A percentile compares a stretch with the other conserved stretches of the same genome.
phyloP scores from a whole-genome alignment of 2,329 filamentous ascomycete genomes.

The Penicillium polonicum region DNA sequence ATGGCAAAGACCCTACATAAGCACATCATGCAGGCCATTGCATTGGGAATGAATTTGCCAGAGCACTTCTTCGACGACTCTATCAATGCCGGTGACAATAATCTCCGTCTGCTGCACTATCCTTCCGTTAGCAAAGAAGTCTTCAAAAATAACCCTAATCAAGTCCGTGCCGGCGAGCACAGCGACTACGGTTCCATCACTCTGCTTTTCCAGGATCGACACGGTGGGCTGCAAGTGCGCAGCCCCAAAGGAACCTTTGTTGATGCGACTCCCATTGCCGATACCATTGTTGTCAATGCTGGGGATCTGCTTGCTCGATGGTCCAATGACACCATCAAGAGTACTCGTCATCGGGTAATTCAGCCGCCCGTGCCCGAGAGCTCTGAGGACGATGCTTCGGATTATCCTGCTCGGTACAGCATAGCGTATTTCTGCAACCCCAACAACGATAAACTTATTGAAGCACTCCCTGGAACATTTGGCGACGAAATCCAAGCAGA shows the following conservation, averaged over 20 bases:
- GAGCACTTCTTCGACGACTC: slow-evolving; percentile 73
- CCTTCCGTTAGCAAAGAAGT: slow-evolving; percentile 64
- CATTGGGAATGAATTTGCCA: slow-evolving; percentile 72
- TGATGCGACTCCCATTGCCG: slow-evolving; percentile 76
- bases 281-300: slow-evolving; percentile 83
- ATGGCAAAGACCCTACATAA: slow-evolving; percentile 72
- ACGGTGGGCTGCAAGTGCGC: slow-evolving; percentile 61
- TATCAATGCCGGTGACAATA: slow-evolving; percentile 69
- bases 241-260: slow-evolving; percentile 76
- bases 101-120: slow-evolving; percentile 73
- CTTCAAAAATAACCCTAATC: slow-evolving; percentile 65
- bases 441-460: slow-evolving; percentile 72
- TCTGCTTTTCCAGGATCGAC: slow-evolving; percentile 56
- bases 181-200: slow-evolving; percentile 62
- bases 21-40: slow-evolving; percentile 80
- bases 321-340: slow-evolving; percentile 90
- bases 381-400: slow-evolving; percentile 31
- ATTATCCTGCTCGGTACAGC: slow-evolving; percentile 76
- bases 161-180: slow-evolving; percentile 76
- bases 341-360: slow-evolving; percentile 85
- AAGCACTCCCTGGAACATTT: slow-evolving; percentile 78
- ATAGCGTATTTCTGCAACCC: slow-evolving; percentile 94
- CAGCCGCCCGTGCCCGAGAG: slow-evolving; percentile 66
- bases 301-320: slow-evolving; percentile 82
- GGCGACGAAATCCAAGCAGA: slow-evolving; percentile 54